Evolutionary conservation across 2,329 filamentous ascomycete species (phyloP).

Genomic region (Sporothrix humicola): DNA sequence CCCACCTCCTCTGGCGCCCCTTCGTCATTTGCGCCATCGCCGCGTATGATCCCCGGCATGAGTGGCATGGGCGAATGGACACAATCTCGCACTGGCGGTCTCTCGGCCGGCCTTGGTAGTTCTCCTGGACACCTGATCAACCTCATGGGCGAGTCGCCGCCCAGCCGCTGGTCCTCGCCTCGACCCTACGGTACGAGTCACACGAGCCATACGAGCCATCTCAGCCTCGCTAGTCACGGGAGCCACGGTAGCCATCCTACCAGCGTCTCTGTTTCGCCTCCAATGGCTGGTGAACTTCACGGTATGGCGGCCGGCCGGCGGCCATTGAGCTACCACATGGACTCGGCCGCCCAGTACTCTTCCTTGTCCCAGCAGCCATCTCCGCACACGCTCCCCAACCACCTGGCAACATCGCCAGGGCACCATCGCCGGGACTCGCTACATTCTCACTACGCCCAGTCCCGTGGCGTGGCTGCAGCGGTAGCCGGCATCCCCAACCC

Average conservation of each 20-base stretch:
- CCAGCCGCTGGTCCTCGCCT: slow-evolving; percentile 57
- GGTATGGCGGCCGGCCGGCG: slow-evolving; percentile 45
- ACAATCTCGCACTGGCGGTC: slow-evolving; percentile 43
- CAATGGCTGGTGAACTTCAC: slow-evolving; percentile 39
- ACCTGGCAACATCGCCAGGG: slow-evolving; percentile 44
- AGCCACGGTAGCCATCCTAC: slow-evolving; percentile 36
- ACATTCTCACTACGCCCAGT: slow-evolving; percentile 57
- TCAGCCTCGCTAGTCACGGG: slow-evolving; percentile 34
- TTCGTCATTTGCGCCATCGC: slow-evolving; percentile 55
- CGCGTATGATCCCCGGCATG: slow-evolving; percentile 54
- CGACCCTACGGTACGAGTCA: slow-evolving; percentile 48
- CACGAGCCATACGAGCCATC: slow-evolving; percentile 36
- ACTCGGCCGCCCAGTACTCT: slow-evolving; percentile 49
- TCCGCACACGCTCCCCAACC: slow-evolving; percentile 50
- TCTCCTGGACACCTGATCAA: slow-evolving; percentile 61
- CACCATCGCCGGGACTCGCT: slow-evolving; percentile 54
- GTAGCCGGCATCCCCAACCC: slow-evolving; percentile 50
- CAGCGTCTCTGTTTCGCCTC: slow-evolving; percentile 49
- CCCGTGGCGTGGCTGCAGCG: slow-evolving; percentile 46
- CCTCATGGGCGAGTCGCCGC: slow-evolving; percentile 58
- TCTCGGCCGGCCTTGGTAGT: slow-evolving; percentile 50
- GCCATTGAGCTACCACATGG: slow-evolving; percentile 62
- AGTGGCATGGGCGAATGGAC: slow-evolving; percentile 53
- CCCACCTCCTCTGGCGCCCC: slow-evolving; percentile 45
- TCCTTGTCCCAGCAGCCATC: slow-evolving; percentile 25